These are phyloP conservation scores for Boletus reticulatus DNA, from an alignment of 768 basidiomycete species.

Conservation along the genomic window DNA sequence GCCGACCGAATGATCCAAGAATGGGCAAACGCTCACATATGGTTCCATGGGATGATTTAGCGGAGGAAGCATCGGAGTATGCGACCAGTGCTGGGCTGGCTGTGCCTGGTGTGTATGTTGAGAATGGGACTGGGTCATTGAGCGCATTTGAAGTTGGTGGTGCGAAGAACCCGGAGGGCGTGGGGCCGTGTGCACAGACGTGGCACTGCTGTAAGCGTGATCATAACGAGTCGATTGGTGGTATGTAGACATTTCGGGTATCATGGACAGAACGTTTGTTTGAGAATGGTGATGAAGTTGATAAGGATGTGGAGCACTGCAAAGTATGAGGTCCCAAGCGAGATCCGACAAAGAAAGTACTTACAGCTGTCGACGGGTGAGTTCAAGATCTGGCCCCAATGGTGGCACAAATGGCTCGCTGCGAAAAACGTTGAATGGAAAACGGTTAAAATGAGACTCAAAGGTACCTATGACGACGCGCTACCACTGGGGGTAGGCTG, in stretches of 20 bases:
- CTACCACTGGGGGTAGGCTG: slow-evolving; percentile 35
- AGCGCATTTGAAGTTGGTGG: slow-evolving; percentile 45
- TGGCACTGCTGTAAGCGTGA: slow-evolving; percentile 40
- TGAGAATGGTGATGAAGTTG: slow-evolving; percentile 39
- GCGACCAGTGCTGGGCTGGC: slow-evolving; percentile 47
- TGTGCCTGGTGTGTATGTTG: slow-evolving; percentile 27
- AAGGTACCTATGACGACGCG: slow-evolving; percentile 41
- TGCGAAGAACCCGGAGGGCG: slow-evolving; percentile 38
- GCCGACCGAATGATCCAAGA: slow-evolving; percentile 1
- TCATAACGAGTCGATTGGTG: slow-evolving; percentile 55
- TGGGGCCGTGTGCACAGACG: slow-evolving; percentile 31
- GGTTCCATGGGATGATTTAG: slow-evolving; percentile 54
- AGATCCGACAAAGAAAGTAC: slow-evolving; percentile 19
- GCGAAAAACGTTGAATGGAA: slow-evolving; percentile 6
- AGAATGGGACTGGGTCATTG: slow-evolving; percentile 43
- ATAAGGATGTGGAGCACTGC: slow-evolving; percentile 45
- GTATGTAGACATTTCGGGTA: slow-evolving; percentile 57
- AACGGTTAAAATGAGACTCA: background rate
- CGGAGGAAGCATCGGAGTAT: slow-evolving; percentile 42
- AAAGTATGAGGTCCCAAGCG: slow-evolving; percentile 14
- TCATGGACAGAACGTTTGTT: slow-evolving; percentile 50
- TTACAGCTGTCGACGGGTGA: slow-evolving; percentile 47
- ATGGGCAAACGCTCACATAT: slow-evolving; percentile 49
- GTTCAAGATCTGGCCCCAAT: slow-evolving; percentile 43
- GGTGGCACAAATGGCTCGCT: slow-evolving; percentile 49